Evolutionary conservation across 73 alveolate genomes (phyloP).

Genomic region (Tetrahymena malaccensis): DNA sequence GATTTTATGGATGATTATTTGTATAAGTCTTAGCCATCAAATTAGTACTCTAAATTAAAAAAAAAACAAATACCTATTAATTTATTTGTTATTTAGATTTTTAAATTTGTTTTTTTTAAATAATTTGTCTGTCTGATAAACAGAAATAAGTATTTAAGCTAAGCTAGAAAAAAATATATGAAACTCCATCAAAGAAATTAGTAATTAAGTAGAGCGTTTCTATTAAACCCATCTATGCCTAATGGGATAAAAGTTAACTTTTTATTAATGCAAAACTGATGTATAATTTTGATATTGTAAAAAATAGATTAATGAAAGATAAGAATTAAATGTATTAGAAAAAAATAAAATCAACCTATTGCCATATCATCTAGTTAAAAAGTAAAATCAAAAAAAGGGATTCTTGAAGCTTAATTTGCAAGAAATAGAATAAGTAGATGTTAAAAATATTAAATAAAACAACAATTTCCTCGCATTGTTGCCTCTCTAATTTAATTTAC

Average conservation of each 20-base stretch:
- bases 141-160: not conserved
- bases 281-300: not conserved
- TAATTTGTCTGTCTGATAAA: not conserved
- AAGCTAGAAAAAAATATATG: not conserved
- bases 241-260: not conserved
- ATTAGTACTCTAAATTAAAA: not conserved
- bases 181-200: not conserved
- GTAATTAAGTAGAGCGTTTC: not conserved
- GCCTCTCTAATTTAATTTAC: not conserved
- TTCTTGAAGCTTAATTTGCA: not conserved
- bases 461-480: not conserved
- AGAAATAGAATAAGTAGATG: not conserved
- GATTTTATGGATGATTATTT: no score
- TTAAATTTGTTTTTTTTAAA: not conserved
- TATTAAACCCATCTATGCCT: not conserved
- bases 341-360: not conserved
- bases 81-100: no score
- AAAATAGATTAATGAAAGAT: not conserved
- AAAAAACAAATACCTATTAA: not conserved
- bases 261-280: not conserved
- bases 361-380: not conserved
- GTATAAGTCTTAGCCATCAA: not conserved
- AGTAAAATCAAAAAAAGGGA: not conserved
- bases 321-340: not conserved
- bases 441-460: not conserved